Base-by-base conservation (phyloP, 805 yeast genomes). In the Wickerhamiella musiphila region DNA sequence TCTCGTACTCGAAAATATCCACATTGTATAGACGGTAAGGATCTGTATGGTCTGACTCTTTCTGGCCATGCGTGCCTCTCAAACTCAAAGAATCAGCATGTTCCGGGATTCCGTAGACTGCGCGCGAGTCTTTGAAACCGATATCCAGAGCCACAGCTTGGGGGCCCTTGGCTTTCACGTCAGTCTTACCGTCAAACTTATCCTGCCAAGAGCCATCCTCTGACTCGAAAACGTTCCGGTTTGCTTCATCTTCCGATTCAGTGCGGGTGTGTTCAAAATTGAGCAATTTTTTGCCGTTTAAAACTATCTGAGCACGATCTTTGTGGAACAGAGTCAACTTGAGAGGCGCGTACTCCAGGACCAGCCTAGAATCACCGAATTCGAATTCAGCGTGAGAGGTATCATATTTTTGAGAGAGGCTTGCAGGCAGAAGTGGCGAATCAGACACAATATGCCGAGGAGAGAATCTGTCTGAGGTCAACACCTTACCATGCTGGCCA, bases 81-180 rank as follows among this genome's bases (percentile, higher is more conserved):
- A 90, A 58, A 13, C 74, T 62, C 30, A 90, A 55, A 1, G 76
- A 59, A 43, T 81, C 93, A 0, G 96, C 86, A 48, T 90, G 98
- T 53, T 90, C 98, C 0, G 98, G 96, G 27, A 90, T 77, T n/a
- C 99, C 99, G 51, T 69, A 90, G 1, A 81, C 78, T 45, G 75
- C 64, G 4, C 59, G 50, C 42, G 63, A 74, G 1, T 70, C 73
- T 3, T 54, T 48, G 41, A 90, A 73, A 0, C 69, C 55, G 37
- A 82, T 65, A 51, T 90, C 99, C 18, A 78, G 41, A 0, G 76
- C 94, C 17, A 90, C 63, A 0, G 94, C 70, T 52, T 90, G 96
- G 1, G 98, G 96, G 9, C 64, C 63, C 18, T 48, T 41, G 6
- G 83, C 81, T 9, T 78, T 41, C 3, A 61, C 55, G 50, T 90